A percentile compares a stretch with the other conserved stretches of the same genome.
These are phyloP conservation scores for Leptomonas seymouri DNA, from an alignment of 208 protist species.

Conservation along the genomic window DNA sequence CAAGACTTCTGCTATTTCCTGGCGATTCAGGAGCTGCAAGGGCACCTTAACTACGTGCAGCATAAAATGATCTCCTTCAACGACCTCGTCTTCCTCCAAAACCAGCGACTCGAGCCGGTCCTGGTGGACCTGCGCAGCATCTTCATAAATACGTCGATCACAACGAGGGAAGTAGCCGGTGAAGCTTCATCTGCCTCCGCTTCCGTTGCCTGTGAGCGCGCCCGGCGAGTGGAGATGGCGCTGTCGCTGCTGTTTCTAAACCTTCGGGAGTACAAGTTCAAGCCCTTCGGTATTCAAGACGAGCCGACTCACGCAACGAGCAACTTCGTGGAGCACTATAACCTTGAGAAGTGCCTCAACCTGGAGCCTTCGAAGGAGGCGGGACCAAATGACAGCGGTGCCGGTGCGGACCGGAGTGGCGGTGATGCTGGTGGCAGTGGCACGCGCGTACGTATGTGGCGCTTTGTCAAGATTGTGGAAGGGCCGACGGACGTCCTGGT, in stretches of 20 bases:
- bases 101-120: constrained; percentile 59
- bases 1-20: constrained; percentile 88
- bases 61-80: constrained; percentile 83
- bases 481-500: constrained; percentile 84
- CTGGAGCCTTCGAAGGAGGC: constrained; percentile 17
- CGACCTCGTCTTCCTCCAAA: constrained; percentile 87
- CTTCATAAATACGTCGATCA: neutral
- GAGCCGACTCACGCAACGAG: constrained; percentile 54
- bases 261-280: constrained; percentile 88
- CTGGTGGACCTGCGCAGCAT: constrained; percentile 44
- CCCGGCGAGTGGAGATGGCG: constrained; percentile 38
- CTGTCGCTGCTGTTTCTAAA: constrained; percentile 70
- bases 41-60: constrained; percentile 87
- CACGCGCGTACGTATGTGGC: constrained; percentile 29
- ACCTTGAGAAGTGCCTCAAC: constrained; percentile 49
- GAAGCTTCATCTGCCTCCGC: constrained; percentile 1
- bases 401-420: neutral
- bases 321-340: constrained; percentile 89
- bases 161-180: neutral
- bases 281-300: constrained; percentile 75
- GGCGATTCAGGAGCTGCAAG: constrained; percentile 87
- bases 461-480: constrained; percentile 87
- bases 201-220: neutral
- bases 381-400: neutral
- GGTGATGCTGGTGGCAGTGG: neutral